Evolutionary conservation across 2,329 filamentous ascomycete genomes (phyloP).

Genomic region (Xylaria sp.): DNA sequence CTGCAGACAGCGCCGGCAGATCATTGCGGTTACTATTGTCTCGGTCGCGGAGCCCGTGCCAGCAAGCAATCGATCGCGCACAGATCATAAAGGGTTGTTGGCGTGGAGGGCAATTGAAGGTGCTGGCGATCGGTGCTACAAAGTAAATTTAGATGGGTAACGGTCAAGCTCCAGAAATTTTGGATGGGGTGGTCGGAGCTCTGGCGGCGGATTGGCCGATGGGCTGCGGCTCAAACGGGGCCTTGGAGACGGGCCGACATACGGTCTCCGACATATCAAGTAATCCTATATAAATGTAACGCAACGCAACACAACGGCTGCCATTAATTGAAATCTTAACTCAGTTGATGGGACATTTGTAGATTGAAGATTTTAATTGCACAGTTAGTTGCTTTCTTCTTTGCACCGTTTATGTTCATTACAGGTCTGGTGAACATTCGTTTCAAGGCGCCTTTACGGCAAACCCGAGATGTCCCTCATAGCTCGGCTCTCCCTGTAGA

Average conservation of each 20-base stretch:
- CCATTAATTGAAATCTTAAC: background rate
- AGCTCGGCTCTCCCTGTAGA: slow-evolving; percentile 12
- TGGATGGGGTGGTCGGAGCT: slow-evolving; percentile 47
- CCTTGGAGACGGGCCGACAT: background rate
- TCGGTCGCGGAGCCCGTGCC: background rate
- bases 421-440: slow-evolving; percentile 16
- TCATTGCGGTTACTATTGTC: slow-evolving; percentile 49
- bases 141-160: slow-evolving; percentile 3
- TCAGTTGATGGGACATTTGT: slow-evolving; percentile 11
- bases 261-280: background rate
- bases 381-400: slow-evolving; percentile 18
- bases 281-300: background rate
- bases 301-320: slow-evolving; percentile 2
- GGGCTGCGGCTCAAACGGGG: slow-evolving; percentile 9
- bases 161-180: slow-evolving; percentile 48
- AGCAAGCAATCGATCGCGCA: background rate
- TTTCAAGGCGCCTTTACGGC: slow-evolving; percentile 20
- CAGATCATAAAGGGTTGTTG: background rate
- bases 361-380: slow-evolving; percentile 25
- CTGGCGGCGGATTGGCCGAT: slow-evolving; percentile 44
- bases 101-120: slow-evolving; percentile 9
- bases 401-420: slow-evolving; percentile 33
- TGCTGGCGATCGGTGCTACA: slow-evolving; percentile 1
- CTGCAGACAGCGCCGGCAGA: slow-evolving; percentile 63
- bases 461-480: slow-evolving; percentile 19